These are phyloP conservation scores for Castanea mollissima DNA, from an alignment of 306 rosid species.

Conservation along the genomic window DNA sequence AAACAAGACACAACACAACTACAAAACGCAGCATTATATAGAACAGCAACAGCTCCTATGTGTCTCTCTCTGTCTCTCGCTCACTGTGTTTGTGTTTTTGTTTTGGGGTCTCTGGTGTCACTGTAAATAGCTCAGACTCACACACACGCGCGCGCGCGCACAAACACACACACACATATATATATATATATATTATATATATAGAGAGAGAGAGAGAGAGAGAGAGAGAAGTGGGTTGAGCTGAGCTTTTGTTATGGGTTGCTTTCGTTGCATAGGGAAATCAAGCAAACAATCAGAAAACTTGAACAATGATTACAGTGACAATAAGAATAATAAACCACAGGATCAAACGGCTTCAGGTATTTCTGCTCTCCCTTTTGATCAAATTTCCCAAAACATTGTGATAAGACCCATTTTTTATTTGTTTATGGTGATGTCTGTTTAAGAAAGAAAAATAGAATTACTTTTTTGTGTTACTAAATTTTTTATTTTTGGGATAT, in stretches of 20 bases:
- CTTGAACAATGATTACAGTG: conserved; percentile 2
- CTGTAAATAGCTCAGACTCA: too few relatives aligned
- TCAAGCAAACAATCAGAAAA: conserved; percentile 38
- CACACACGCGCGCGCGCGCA: too few relatives aligned
- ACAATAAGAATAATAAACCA: conserved; percentile 20
- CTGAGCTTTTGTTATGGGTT: conserved; percentile 53
- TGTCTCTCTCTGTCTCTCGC: too few relatives aligned
- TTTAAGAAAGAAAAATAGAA: not conserved
- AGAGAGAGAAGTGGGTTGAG: not conserved
- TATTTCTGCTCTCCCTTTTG: conserved; percentile 19
- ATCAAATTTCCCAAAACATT: conserved; percentile 1
- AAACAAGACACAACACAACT: too few relatives aligned
- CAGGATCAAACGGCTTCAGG: conserved; percentile 42
- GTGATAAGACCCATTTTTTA: conserved; percentile 11
- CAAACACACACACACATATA: too few relatives aligned
- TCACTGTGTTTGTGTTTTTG: too few relatives aligned
- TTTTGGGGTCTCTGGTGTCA: too few relatives aligned
- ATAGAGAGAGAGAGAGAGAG: conserved; percentile 12
- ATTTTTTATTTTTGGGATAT: not conserved
- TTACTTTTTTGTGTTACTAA: not conserved
- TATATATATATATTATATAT: too few relatives aligned
- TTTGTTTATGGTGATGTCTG: conserved; percentile 14
- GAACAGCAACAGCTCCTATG: too few relatives aligned
- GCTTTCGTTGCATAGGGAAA: conserved; percentile 55
- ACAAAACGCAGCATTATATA: too few relatives aligned